Evolutionary conservation across 2,329 filamentous ascomycete species (phyloP).

Genomic region (Calonectria naviculata): DNA sequence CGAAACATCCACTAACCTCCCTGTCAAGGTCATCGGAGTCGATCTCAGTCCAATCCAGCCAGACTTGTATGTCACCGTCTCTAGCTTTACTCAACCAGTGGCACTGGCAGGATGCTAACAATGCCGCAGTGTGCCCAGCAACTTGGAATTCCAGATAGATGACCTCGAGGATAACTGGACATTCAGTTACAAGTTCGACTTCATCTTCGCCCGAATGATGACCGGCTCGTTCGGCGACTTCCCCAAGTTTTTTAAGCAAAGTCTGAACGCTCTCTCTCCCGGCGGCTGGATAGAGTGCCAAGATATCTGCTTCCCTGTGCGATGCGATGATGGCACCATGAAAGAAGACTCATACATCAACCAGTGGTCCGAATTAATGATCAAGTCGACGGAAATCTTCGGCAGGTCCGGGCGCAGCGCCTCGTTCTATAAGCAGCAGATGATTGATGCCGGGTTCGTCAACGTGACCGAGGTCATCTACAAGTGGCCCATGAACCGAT

Average conservation of each 20-base stretch:
- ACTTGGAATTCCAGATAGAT: constrained; percentile 60
- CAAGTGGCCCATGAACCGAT: constrained; percentile 62
- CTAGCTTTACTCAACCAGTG: background rate
- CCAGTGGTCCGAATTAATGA: constrained; percentile 42
- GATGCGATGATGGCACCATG: constrained; percentile 55
- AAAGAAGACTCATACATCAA: constrained; percentile 40
- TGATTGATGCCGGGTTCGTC: constrained; percentile 64
- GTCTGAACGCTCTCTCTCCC: constrained; percentile 51
- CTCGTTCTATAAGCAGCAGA: constrained; percentile 46
- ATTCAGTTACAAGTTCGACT: constrained; percentile 52
- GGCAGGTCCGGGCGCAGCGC: constrained; percentile 45
- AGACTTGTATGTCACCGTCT: constrained; percentile 39
- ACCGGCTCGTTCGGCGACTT: constrained; percentile 48
- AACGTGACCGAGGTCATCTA: constrained; percentile 60
- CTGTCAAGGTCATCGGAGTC: constrained; percentile 47
- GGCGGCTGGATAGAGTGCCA: constrained; percentile 58
- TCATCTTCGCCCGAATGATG: constrained; percentile 54
- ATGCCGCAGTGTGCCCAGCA: constrained; percentile 54
- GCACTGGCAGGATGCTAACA: background rate
- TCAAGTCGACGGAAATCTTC: constrained; percentile 44
- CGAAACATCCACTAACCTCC: background rate
- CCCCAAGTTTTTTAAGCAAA: constrained; percentile 50
- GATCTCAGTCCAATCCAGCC: constrained; percentile 58
- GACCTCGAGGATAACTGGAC: constrained; percentile 55
- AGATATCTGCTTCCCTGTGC: constrained; percentile 52